Percentiles rank a stretch among this genome's conserved stretches.
phyloP scores from a whole-genome alignment of 768 basidiomycete genomes.

The Pisolithus tinctorius region DNA sequence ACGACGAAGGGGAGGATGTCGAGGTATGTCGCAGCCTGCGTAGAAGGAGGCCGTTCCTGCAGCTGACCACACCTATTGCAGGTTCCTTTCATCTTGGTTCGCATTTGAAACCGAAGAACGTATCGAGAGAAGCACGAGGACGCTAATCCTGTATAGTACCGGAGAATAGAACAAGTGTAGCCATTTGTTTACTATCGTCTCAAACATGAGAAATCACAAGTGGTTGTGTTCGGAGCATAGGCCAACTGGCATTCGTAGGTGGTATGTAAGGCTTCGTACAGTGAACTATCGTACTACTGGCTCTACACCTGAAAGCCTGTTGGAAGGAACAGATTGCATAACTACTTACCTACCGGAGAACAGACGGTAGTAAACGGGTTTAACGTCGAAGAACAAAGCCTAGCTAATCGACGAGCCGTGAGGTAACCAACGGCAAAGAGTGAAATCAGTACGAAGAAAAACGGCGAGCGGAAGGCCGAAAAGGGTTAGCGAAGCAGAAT shows the following conservation, averaged over 20 bases:
- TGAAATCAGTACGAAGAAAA: constrained; percentile 13
- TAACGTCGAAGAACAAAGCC: constrained; percentile 16
- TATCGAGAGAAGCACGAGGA: neutral
- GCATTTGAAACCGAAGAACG: constrained; percentile 34
- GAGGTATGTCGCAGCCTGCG: constrained; percentile 48
- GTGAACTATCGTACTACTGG: constrained; percentile 8
- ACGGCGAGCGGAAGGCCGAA: constrained; percentile 25
- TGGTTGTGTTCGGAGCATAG: neutral
- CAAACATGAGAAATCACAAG: neutral
- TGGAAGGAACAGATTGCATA: constrained; percentile 22
- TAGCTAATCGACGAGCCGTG: constrained; percentile 14
- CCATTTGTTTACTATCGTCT: neutral
- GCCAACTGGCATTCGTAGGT: neutral
- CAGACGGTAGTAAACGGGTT: constrained; percentile 5
- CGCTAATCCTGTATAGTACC: constrained; percentile 6
- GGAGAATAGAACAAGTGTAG: neutral
- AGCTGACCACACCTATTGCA: constrained; percentile 18
- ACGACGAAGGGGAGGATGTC: constrained; percentile 91
- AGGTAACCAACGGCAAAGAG: constrained; percentile 1
- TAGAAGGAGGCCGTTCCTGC: neutral
- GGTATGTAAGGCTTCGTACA: constrained; percentile 10
- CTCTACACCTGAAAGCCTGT: constrained; percentile 6
- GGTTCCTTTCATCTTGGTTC: constrained; percentile 82
- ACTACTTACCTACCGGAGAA: constrained; percentile 41
- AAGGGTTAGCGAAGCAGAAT: constrained; percentile 32